A percentile compares a stretch with the other conserved stretches of the same genome.
These are phyloP conservation scores for Helenozyma baotianmanensis DNA, from an alignment of 805 yeast genomes.

Conservation along the genomic window DNA sequence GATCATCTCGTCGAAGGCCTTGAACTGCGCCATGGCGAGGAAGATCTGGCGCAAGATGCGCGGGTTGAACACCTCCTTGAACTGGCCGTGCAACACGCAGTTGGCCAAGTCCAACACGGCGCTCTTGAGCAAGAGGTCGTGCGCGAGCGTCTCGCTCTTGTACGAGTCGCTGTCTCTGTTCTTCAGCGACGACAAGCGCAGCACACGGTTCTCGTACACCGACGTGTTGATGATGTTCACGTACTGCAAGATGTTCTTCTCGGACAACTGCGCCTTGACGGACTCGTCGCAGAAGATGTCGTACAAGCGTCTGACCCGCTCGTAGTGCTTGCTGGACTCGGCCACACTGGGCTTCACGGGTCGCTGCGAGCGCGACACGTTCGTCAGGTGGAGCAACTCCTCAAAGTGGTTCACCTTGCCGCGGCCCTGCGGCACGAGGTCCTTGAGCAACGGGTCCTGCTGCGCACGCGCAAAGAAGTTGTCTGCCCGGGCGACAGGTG, in stretches of 20 bases:
- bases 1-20: slow-evolving; percentile 57
- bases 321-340: slow-evolving; percentile 1
- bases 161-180: slow-evolving; percentile 38
- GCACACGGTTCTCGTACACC: slow-evolving; percentile 27
- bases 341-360: slow-evolving; percentile 11
- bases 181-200: slow-evolving; percentile 26
- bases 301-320: slow-evolving; percentile 6
- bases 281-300: slow-evolving; percentile 11
- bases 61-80: slow-evolving; percentile 21
- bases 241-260: slow-evolving; percentile 9
- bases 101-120: slow-evolving; percentile 31
- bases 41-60: slow-evolving; percentile 23
- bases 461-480: slow-evolving; percentile 17
- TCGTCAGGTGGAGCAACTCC: slow-evolving; percentile 19
- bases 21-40: slow-evolving; percentile 27
- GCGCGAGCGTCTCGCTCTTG: slow-evolving; percentile 18
- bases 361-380: too few species aligned
- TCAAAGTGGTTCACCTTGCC: slow-evolving; percentile 25
- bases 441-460: slow-evolving; percentile 21
- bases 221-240: slow-evolving; percentile 12
- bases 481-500: slow-evolving; percentile 14
- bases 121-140: slow-evolving; percentile 26
- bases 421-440: slow-evolving; percentile 10
- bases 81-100: slow-evolving; percentile 24
- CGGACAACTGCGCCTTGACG: slow-evolving; percentile 7